Base-by-base conservation (phyloP, 73 alveolate species). In the Paraurostyla sp. region DNA sequence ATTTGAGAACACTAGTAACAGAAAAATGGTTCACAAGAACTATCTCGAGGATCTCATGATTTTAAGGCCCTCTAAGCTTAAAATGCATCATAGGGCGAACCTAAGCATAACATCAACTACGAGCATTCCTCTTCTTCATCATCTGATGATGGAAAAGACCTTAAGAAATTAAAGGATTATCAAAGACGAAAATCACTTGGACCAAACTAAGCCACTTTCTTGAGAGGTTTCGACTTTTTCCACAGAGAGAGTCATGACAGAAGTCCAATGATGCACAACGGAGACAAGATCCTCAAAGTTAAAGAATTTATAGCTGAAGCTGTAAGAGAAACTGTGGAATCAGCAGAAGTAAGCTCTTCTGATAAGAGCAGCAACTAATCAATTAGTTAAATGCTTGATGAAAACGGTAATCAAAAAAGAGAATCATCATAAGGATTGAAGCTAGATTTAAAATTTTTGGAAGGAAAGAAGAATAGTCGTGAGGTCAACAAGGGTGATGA, bases 271-370 rank as follows among this genome's bases (percentile, higher is more conserved):
- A 54, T 6, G 13, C 30, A 4, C 30, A 13, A 54, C 69, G 69
- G 69, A 20, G 69, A 35, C 18, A 54, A 54, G 30, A 27, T 54
- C 9, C 15, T 54, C 40, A 54, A 54, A 54, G 23, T 54, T 18
- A 54, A 54, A 35, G 69, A 27, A 54, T 54, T 54, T 54, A 54
- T 54, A n/a, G 69, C 15, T 54, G 69, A 54, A 18, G 69, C 69
- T 9, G 23, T 20, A 35, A 7, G 23, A 20, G 69, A 54, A 4
- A 54, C 15, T 4, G 23, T 54, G 15, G 69, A 54, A 9, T 54
- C 23, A 6, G 69, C 23, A 6, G 69, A 54, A n/a, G 23, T 20
- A 35, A 54, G 69, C 27, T 54, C 69, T 4, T 54, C 69, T 18
- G 69, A 54, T 54, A 7, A 9, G 23, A 45, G 9, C 16, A 54